A percentile compares a stretch with the other conserved stretches of the same genome.
phyloP scores from a whole-genome alignment of 495 filamentous ascomycete genomes.

The Lepraria neglecta region DNA sequence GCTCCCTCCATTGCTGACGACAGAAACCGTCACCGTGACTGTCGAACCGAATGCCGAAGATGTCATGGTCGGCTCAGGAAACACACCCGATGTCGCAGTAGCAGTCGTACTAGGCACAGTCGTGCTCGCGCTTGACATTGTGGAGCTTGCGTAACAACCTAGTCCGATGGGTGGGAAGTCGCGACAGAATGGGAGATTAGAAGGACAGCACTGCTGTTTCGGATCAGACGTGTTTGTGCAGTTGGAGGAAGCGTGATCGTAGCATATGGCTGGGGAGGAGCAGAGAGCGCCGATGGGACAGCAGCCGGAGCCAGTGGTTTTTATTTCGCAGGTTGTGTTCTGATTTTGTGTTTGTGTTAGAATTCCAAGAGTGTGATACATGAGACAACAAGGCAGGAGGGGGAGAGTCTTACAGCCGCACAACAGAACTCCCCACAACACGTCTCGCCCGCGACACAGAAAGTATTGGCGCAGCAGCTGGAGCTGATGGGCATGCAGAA shows the following conservation, averaged over 20 bases:
- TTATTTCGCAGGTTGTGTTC: constrained; percentile 12
- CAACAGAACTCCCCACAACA: constrained; percentile 27
- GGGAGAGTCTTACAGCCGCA: constrained; percentile 16
- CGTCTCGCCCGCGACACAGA: constrained; percentile 15
- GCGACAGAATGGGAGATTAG: constrained; percentile 17
- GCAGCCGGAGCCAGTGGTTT: constrained; percentile 16
- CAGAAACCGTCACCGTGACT: background rate
- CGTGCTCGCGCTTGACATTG: background rate
- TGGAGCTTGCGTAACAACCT: constrained; percentile 18
- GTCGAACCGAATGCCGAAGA: background rate
- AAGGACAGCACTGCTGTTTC: constrained; percentile 20
- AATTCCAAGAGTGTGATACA: background rate
- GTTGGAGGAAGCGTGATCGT: constrained; percentile 19
- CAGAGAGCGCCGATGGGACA: constrained; percentile 21
- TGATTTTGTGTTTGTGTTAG: background rate
- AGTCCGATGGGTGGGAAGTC: background rate
- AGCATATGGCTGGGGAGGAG: constrained; percentile 13
- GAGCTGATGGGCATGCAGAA: constrained; percentile 22
- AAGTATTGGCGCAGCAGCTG: constrained; percentile 19
- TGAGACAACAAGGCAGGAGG: background rate
- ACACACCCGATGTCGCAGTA: background rate
- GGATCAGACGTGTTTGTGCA: constrained; percentile 12
- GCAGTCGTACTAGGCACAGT: constrained; percentile 1
- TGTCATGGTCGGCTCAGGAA: background rate
- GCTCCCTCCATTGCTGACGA: background rate